Evolutionary conservation across 768 basidiomycete genomes (phyloP).

Genomic region (Pleurotus cornucopiae): DNA sequence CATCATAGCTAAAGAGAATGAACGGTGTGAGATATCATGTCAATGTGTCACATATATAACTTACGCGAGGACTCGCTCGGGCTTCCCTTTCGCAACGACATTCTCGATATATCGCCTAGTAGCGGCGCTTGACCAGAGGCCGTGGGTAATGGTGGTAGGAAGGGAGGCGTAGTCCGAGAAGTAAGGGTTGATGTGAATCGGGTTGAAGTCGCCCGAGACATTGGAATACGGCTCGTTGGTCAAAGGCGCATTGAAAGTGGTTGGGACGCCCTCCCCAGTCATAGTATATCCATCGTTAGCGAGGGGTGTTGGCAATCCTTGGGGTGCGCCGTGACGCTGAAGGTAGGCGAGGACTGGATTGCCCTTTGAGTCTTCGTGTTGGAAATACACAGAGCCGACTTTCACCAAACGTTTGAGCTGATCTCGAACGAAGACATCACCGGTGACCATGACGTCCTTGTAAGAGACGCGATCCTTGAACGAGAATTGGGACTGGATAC

Average conservation of each 20-base stretch:
- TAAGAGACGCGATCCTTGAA: slow-evolving; percentile 91
- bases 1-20: slow-evolving; percentile 64
- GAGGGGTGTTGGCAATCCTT: slow-evolving; percentile 75
- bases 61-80: slow-evolving; percentile 84
- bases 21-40: slow-evolving; percentile 5
- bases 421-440: slow-evolving; percentile 84
- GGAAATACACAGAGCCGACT: slow-evolving; percentile 84
- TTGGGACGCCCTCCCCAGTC: slow-evolving; percentile 53
- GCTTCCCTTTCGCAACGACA: slow-evolving; percentile 88
- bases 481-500: slow-evolving; percentile 76
- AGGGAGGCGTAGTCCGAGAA: slow-evolving; percentile 92
- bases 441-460: slow-evolving; percentile 74
- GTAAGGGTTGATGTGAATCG: slow-evolving; percentile 98
- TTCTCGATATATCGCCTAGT: slow-evolving; percentile 91
- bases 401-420: slow-evolving; percentile 85
- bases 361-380: slow-evolving; percentile 82
- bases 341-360: slow-evolving; percentile 94
- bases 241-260: slow-evolving; percentile 75
- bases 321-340: slow-evolving; percentile 80
- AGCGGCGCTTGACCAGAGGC: slow-evolving; percentile 95
- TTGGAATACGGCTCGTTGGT: slow-evolving; percentile 96
- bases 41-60: slow-evolving; percentile 25
- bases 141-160: slow-evolving; percentile 96
- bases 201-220: slow-evolving; percentile 97
- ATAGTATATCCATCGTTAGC: slow-evolving; percentile 86